phyloP scores from a whole-genome alignment of 345 rosid species.

The Eutrema japonicum region DNA sequence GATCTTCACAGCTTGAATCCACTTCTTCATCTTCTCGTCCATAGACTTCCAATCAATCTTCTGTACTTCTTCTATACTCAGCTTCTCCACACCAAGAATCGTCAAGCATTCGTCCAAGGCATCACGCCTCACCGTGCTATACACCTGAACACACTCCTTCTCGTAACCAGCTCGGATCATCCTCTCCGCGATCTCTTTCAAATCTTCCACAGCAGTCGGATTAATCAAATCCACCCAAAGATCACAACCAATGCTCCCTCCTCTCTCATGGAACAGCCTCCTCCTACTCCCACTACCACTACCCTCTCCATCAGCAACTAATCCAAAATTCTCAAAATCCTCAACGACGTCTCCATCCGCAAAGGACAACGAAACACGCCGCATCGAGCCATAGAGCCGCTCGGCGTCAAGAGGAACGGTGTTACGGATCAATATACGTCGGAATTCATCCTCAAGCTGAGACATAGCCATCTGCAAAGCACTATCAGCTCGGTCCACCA shows the following conservation, averaged over 20 bases:
- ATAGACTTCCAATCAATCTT: slow-evolving; percentile 82
- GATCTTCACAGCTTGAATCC: slow-evolving; percentile 88
- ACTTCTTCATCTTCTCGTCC: slow-evolving; percentile 99
- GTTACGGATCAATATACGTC: slow-evolving; percentile 72
- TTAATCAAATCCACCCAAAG: slow-evolving; percentile 78
- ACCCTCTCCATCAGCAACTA: slow-evolving; percentile 53
- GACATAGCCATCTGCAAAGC: slow-evolving; percentile 93
- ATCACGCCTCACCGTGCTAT: slow-evolving; percentile 74
- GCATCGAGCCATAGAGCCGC: slow-evolving; percentile 78
- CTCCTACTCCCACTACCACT: slow-evolving; percentile 54
- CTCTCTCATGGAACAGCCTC: slow-evolving; percentile 78
- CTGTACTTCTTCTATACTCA: slow-evolving; percentile 95
- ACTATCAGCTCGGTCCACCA: slow-evolving; percentile 80
- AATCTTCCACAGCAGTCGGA: slow-evolving; percentile 58
- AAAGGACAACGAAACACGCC: slow-evolving; percentile 70
- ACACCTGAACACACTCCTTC: slow-evolving; percentile 93
- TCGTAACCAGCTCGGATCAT: slow-evolving; percentile 93
- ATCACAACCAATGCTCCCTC: slow-evolving; percentile 81
- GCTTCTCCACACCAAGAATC: slow-evolving; percentile 84
- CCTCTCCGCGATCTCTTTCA: slow-evolving; percentile 84
- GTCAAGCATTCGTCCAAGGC: slow-evolving; percentile 81
- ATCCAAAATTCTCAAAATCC: slow-evolving; percentile 70
- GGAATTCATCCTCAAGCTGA: slow-evolving; percentile 87
- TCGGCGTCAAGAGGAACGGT: slow-evolving; percentile 84
- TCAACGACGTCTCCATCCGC: slow-evolving; percentile 71